phyloP scores from a whole-genome alignment of 108 stramenopile genomes.

The Mayamaea pseudoterrestris region DNA sequence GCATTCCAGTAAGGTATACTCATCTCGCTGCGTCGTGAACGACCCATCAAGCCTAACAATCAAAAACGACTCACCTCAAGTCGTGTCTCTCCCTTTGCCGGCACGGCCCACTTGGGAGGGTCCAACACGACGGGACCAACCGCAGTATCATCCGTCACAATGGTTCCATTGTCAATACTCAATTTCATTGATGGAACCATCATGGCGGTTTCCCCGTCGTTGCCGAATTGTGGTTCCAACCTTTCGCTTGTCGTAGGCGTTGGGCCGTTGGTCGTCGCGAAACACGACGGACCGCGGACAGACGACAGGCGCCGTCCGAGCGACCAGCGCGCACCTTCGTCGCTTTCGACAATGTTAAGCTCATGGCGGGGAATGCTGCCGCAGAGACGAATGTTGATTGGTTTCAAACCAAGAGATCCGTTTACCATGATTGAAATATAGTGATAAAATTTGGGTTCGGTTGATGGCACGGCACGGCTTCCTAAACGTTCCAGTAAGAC shows the following conservation, averaged over 20 bases:
- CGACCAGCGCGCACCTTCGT: no score
- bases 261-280: no score
- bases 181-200: background rate
- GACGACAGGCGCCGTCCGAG: no score
- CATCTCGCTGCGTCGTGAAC: no score
- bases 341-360: no score
- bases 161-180: background rate
- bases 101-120: constrained; percentile 70
- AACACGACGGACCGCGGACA: no score
- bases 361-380: constrained; percentile 32
- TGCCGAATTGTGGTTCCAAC: no score
- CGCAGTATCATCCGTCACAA: background rate
- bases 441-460: no score
- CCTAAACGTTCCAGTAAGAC: no score
- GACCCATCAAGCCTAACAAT: background rate
- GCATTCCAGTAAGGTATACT: no score
- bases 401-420: constrained; percentile 9
- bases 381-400: constrained; percentile 35
- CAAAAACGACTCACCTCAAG: constrained; percentile 43
- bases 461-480: no score
- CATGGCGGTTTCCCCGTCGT: no score
- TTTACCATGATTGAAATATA: background rate
- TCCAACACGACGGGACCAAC: constrained; percentile 20
- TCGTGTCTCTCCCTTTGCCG: constrained; percentile 53
- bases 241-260: background rate